phyloP scores from a whole-genome alignment of 441 rosid species.

The Adansonia grandidieri region DNA sequence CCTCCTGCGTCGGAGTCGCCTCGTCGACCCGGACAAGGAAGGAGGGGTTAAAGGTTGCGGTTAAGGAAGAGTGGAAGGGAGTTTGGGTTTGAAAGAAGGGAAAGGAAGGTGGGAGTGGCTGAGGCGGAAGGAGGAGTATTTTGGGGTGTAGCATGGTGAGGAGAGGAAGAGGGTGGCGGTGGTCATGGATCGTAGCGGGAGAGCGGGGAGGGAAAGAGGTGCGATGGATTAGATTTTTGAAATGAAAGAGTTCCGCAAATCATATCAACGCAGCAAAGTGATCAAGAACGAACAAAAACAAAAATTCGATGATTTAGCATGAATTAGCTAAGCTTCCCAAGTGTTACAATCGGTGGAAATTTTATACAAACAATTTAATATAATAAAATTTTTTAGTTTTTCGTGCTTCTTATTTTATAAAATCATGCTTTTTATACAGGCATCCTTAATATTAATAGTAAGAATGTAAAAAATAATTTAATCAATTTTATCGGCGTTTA shows the following conservation, averaged over 20 bases:
- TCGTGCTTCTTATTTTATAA: too few species aligned
- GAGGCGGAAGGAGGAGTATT: conserved; percentile 31
- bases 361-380: too few species aligned
- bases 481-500: too few species aligned
- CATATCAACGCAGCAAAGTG: too few species aligned
- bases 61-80: conserved; percentile 32
- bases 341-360: too few species aligned
- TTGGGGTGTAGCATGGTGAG: conserved; percentile 34
- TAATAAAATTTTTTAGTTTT: too few species aligned
- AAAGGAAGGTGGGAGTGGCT: conserved; percentile 19
- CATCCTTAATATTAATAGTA: too few species aligned
- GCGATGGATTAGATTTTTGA: conserved; percentile 12
- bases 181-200: conserved; percentile 25
- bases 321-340: too few species aligned
- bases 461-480: too few species aligned
- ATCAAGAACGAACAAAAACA: too few species aligned
- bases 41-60: conserved; percentile 38
- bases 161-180: conserved; percentile 36
- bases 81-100: conserved; percentile 31
- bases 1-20: conserved; percentile 70
- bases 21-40: conserved; percentile 70
- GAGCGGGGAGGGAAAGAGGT: neutral
- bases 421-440: too few species aligned
- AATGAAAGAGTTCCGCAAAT: neutral
- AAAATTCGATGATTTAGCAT: neutral